Evolutionary conservation across 306 rosid species (phyloP), one percentile per base, ranked within the genome.

Genomic region (Cicer judaicum): DNA sequence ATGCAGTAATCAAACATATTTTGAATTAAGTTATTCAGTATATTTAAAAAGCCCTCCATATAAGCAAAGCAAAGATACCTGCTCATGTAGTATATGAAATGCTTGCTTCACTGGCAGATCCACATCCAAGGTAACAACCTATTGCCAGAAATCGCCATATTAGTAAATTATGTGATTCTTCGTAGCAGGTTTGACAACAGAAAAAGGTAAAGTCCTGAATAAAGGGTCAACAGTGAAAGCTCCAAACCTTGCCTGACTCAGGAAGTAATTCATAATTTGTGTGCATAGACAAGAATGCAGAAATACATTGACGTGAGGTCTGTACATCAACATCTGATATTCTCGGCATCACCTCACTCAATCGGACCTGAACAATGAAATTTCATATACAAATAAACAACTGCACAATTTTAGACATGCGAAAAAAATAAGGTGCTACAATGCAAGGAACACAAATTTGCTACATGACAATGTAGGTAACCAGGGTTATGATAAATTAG

Each of bases 201-300:
- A 7, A 75, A 83, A 70, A 47, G 21, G 19, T 44, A 38, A 14
- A 18, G 73, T 55, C 42, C 34, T 68, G 53, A 84, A 24, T 18
- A 60, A 24, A 64, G 76, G 72, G 77, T 13, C 40, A 48, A 75
- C 54, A 84, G 78, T 49, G 65, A 76, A 69, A 79, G 81, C 73
- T 84, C 87, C 99, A 86, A 94, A 95, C 99, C 99, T 95, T 95
- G 93, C 99, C 96, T 82, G 98, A 92, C 96, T 95, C 98, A 0
- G 99, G 99, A 75, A 95, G 97, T 82, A 95, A 82, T 84, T 95
- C 99, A 78, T 92, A 95, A 74, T 84, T 91, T 63, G 96, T 89
- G 73, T 78, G 89, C 49, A 82, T 63, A 9, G 96, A 92, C 89
- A 95, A 80, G 86, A 92, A 92, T 38, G 74, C 83, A 84, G 96